phyloP scores from a whole-genome alignment of 2,329 filamentous ascomycete genomes.

The Tolypocladium cylindrosporum region DNA sequence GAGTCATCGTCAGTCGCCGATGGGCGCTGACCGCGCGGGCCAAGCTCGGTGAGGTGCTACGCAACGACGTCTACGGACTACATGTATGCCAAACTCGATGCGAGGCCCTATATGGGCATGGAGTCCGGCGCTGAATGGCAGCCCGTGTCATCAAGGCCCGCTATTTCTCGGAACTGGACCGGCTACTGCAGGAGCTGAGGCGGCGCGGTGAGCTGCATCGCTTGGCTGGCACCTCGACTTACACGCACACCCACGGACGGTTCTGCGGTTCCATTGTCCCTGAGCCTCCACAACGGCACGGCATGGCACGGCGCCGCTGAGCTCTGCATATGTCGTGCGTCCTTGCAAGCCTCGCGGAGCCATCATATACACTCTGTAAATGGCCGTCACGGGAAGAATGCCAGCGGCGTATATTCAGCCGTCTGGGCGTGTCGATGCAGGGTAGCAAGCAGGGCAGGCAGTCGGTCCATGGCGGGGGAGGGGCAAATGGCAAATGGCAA shows the following conservation, averaged over 20 bases:
- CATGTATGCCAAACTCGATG: not conserved
- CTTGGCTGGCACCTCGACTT: not conserved
- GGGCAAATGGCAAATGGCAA: slow-evolving; percentile 5
- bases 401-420: not conserved
- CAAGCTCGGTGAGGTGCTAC: not conserved
- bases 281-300: not conserved
- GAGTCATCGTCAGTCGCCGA: not conserved
- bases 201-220: slow-evolving; percentile 1
- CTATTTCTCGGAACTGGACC: not conserved
- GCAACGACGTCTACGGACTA: not conserved
- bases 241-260: not conserved
- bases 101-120: not conserved
- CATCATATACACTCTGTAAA: not conserved
- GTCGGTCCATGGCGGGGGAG: slow-evolving; percentile 6
- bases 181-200: slow-evolving; percentile 2
- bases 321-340: not conserved
- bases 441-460: not conserved
- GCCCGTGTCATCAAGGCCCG: not conserved
- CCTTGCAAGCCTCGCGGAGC: not conserved
- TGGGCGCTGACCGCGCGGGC: not conserved
- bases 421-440: not conserved
- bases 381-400: not conserved
- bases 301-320: not conserved
- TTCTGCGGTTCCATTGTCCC: not conserved
- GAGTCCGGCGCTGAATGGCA: not conserved